Conservation (phyloP, 108 stramenopile species). For the Tribonema minus region DNA sequence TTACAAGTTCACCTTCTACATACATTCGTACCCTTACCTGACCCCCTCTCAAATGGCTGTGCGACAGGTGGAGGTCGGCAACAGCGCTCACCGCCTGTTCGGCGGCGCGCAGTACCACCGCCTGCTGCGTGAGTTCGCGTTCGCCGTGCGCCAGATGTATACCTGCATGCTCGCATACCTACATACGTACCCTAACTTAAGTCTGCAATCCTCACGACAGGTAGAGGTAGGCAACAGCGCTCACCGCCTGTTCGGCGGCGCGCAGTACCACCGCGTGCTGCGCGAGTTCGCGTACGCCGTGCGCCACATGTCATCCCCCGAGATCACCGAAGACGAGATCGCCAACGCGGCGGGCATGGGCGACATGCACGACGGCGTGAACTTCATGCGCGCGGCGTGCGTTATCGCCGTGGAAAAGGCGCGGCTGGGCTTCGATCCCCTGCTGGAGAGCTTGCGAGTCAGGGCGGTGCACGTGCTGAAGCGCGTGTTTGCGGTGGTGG, state of each 20-base stretch:
- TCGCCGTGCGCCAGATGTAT: slow-evolving; percentile 74
- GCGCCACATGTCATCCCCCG: slow-evolving; percentile 68
- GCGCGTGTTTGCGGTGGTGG: slow-evolving; percentile 73
- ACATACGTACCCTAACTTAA: too few relatives aligned
- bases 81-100: too few relatives aligned
- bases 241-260: slow-evolving; percentile 78
- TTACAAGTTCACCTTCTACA: too few relatives aligned
- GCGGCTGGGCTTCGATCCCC: slow-evolving; percentile 72
- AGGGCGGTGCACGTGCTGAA: slow-evolving; percentile 79
- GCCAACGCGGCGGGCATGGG: slow-evolving; percentile 88
- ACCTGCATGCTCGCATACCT: too few relatives aligned
- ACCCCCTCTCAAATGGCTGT: too few relatives aligned
- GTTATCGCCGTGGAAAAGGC: slow-evolving; percentile 88
- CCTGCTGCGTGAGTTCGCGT: slow-evolving; percentile 73
- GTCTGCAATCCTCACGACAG: too few relatives aligned
- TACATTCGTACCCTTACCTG: too few relatives aligned
- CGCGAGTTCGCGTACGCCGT: slow-evolving; percentile 81
- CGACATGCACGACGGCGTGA: slow-evolving; percentile 84
- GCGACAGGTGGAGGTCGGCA: too few relatives aligned
- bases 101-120: slow-evolving; percentile 88
- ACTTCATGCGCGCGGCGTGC: slow-evolving; percentile 83
- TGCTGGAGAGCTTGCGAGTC: slow-evolving; percentile 61
- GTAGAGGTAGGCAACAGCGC: slow-evolving; percentile 57
- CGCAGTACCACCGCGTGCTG: slow-evolving; percentile 81
- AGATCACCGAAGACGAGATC: slow-evolving; percentile 79